phyloP scores from a whole-genome alignment of 78 protist species.

The Isochrysis galbana region DNA sequence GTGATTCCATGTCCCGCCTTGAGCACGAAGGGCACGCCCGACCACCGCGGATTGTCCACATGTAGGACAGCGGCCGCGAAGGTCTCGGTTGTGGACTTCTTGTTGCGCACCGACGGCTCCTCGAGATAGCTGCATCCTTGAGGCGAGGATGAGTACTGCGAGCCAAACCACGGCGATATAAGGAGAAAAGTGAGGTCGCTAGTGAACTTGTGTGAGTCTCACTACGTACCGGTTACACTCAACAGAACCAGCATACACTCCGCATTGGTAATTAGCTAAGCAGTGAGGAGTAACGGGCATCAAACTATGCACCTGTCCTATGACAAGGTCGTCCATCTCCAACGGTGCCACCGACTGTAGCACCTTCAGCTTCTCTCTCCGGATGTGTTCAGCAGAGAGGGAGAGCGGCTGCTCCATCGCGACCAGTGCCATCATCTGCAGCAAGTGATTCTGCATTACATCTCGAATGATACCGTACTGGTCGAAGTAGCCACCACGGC shows the following conservation, averaged over 20 bases:
- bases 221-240: too few relatives aligned
- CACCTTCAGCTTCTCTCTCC: conserved; percentile 8
- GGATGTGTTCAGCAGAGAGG: conserved; percentile 59
- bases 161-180: too few relatives aligned
- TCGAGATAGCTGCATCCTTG: conserved; percentile 63
- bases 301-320: too few relatives aligned
- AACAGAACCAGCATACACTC: too few relatives aligned
- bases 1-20: conserved; percentile 85
- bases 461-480: conserved; percentile 93
- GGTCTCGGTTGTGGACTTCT: conserved; percentile 83
- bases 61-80: conserved; percentile 78
- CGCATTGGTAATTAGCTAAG: too few relatives aligned
- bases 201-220: too few relatives aligned
- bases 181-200: too few relatives aligned
- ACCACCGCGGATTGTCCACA: conserved; percentile 92
- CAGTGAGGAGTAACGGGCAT: too few relatives aligned
- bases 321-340: not conserved
- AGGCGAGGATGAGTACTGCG: not conserved
- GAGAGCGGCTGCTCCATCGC: conserved; percentile 95
- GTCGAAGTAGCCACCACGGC: conserved; percentile 97
- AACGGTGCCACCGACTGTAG: not conserved
- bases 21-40: conserved; percentile 94
- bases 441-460: conserved; percentile 84
- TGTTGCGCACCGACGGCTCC: conserved; percentile 77
- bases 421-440: conserved; percentile 87